Conservation (phyloP, 805 yeast genomes). For the Starmerella cellae region DNA sequence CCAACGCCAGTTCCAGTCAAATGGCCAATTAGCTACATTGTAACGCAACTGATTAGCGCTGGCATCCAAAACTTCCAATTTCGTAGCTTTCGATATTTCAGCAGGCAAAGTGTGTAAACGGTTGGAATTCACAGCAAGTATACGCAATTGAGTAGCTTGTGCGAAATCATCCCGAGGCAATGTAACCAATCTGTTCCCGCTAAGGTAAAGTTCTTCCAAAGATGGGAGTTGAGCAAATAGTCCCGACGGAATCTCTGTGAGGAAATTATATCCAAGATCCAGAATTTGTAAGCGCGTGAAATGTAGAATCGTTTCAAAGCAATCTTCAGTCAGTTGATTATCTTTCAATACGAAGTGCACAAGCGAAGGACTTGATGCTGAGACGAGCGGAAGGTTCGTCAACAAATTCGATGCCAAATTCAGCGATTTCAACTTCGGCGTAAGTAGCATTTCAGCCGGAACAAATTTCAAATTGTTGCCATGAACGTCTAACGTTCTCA, state of each 20-base stretch:
- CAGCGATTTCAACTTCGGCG: constrained; percentile 27
- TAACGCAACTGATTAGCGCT: constrained; percentile 84
- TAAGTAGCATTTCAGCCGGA: constrained; percentile 54
- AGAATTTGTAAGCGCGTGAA: constrained; percentile 46
- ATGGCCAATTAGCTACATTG: constrained; percentile 85
- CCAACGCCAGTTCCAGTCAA: constrained; percentile 96
- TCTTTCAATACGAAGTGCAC: constrained; percentile 53
- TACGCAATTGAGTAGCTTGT: constrained; percentile 41
- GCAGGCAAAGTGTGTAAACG: constrained; percentile 78
- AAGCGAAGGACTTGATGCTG: constrained; percentile 2
- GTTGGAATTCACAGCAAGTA: constrained; percentile 67
- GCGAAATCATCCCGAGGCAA: constrained; percentile 81
- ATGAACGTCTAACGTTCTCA: constrained; percentile 65
- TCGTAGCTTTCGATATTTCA: constrained; percentile 57
- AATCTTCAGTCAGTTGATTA: constrained; percentile 67
- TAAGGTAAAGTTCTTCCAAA: constrained; percentile 54
- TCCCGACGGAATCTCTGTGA: constrained; percentile 72
- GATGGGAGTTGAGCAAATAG: constrained; percentile 42
- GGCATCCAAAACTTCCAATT: constrained; percentile 65
- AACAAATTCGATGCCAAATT: constrained; percentile 23
- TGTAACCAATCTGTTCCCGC: constrained; percentile 70
- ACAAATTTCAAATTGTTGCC: constrained; percentile 64
- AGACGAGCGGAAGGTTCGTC: constrained; percentile 11
- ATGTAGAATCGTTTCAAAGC: constrained; percentile 52
- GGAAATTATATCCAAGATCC: constrained; percentile 72